Evolutionary conservation across 768 basidiomycete species (phyloP).

Genomic region (Cystobasidium onofrii): DNA sequence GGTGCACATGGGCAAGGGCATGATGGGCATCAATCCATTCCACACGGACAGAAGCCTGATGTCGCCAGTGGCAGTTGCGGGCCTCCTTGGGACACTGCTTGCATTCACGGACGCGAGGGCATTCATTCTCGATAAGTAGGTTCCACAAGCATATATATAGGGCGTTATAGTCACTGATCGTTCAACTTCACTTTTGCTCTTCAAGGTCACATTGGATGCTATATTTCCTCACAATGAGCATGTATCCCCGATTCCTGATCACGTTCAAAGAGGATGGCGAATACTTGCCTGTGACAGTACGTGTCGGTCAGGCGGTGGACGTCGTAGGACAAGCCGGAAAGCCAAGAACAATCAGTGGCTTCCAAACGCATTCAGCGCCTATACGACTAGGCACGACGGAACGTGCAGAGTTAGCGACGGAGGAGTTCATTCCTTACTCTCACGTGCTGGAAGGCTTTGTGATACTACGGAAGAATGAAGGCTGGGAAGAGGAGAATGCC

Average conservation of each 20-base stretch:
- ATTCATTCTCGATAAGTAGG: conserved; percentile 44
- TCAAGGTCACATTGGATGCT: conserved; percentile 99
- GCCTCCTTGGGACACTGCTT: conserved; percentile 73
- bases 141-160: too few relatives aligned
- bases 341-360: conserved; percentile 88
- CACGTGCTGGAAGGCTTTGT: conserved; percentile 79
- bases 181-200: conserved; percentile 53
- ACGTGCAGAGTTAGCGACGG: conserved; percentile 88
- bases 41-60: conserved; percentile 84
- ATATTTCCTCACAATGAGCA: conserved; percentile 86
- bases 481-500: conserved; percentile 42
- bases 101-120: conserved; percentile 89
- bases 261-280: conserved; percentile 86
- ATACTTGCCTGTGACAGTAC: conserved; percentile 71
- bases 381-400: conserved; percentile 91
- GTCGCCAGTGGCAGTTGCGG: conserved; percentile 79
- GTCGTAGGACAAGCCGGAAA: conserved; percentile 97
- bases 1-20: conserved; percentile 99
- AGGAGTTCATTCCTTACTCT: conserved; percentile 86
- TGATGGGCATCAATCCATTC: conserved; percentile 93
- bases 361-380: conserved; percentile 96
- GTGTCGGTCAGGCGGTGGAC: conserved; percentile 93
- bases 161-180: too few relatives aligned
- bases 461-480: conserved; percentile 46
- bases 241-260: conserved; percentile 98